Base-by-base conservation (phyloP, 2,329 filamentous ascomycete genomes). In the Ceratocystis smalleyi region DNA sequence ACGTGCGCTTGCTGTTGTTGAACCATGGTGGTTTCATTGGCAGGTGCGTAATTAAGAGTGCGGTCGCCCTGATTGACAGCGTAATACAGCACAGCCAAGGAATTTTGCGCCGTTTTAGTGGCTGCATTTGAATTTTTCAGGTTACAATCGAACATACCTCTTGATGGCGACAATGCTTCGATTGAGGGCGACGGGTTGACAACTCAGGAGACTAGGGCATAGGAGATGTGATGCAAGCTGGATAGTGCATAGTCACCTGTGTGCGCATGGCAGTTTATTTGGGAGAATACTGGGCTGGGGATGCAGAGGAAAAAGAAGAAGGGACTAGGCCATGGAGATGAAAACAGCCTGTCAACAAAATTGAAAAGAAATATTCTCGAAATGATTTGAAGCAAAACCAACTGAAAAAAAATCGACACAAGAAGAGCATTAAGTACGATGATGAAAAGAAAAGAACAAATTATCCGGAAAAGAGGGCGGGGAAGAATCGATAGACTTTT, bases 221-320 rank as follows among this genome's bases (percentile, higher is more conserved):
- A 55, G 32, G 22, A 32, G 22, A 55, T n/a, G 51, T 17, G 51
- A 27, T 30, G 51, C 51, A 22, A 27, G 51, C 51, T 19, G 51
- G 27, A 55, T 55, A 24, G 51, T 27, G 22, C 51, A 55, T 32
- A 55, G 51, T 55, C 24, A 17, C 12, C 12, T 27, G 51, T 27
- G 51, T 55, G 51, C 51, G 12, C 51, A 55, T 32, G 15, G 51
- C 51, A 17, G 30, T 55, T 17, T 55, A 27, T 22, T 15, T 40
- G 3, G 10, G 10, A 10, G 4, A 40, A 40, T 22, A 49, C 6
- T 8, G n/a, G 19, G 6, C 6, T 8, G n/a, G 19, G 6, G 45
- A 10, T 49, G 45, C n/a, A 43, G 45, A 64, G 35, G 55, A 32
- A 59, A 43, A 24, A 43, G 22, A 64, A 43, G 35, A 64, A 24